Conservation (phyloP, 306 rosid species). For the Pueraria montana region DNA sequence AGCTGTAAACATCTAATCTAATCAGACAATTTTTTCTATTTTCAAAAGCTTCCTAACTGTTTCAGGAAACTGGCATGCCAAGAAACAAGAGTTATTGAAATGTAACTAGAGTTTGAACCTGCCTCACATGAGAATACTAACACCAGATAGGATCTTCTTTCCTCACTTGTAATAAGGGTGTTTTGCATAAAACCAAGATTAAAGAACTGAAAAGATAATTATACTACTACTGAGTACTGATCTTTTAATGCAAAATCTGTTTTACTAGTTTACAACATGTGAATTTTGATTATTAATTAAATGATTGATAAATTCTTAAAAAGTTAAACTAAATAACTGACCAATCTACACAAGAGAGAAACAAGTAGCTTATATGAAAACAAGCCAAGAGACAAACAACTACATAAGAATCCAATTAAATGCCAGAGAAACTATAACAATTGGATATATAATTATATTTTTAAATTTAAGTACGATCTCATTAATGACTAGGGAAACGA, state of each 20-base stretch:
- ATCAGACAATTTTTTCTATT: background rate
- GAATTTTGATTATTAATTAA: background rate
- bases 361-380: background rate
- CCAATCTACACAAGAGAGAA: background rate
- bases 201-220: conserved; percentile 13
- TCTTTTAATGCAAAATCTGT: background rate
- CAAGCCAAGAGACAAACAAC: background rate
- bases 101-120: conserved; percentile 5
- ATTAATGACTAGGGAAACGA: conserved; percentile 1
- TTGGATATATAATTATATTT: background rate
- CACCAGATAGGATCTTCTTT: conserved; percentile 29
- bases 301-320: background rate
- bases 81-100: background rate
- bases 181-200: conserved; percentile 6
- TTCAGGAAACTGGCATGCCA: background rate
- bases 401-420: conserved; percentile 4
- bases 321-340: background rate
- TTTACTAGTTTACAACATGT: background rate
- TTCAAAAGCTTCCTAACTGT: conserved; percentile 6
- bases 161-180: conserved; percentile 17
- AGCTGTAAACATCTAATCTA: background rate
- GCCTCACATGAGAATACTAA: background rate
- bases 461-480: background rate
- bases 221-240: background rate
- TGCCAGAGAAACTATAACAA: background rate